phyloP scores from a whole-genome alignment of 2,329 filamentous ascomycete species.

The Ramularia endophylla region DNA sequence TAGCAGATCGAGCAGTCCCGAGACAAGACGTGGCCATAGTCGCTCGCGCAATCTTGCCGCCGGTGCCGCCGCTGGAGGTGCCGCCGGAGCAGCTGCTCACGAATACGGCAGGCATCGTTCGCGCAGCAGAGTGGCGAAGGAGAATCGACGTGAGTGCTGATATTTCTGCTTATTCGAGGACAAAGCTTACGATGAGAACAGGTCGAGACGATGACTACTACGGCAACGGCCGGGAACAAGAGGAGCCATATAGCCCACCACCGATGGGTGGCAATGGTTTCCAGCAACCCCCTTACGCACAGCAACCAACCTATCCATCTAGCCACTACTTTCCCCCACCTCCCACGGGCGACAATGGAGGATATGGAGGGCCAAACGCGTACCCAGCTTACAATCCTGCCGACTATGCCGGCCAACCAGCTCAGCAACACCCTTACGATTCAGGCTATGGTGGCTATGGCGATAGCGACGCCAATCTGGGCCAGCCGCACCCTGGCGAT shows the following conservation, averaged over 20 bases:
- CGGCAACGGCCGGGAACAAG: slow-evolving; percentile 14
- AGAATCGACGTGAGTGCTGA: slow-evolving; percentile 13
- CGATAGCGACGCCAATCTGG: slow-evolving; percentile 24
- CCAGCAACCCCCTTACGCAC: slow-evolving; percentile 11
- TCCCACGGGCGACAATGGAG: slow-evolving; percentile 28
- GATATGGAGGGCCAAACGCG: slow-evolving; percentile 28
- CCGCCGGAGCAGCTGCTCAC: slow-evolving; percentile 50
- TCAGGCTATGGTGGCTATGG: slow-evolving; percentile 28
- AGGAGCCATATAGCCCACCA: slow-evolving; percentile 30
- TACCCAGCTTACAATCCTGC: slow-evolving; percentile 40
- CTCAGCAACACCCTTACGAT: slow-evolving; percentile 24
- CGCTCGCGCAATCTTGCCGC: slow-evolving; percentile 47
- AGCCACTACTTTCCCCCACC: slow-evolving; percentile 47
- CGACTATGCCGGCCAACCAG: slow-evolving; percentile 35
- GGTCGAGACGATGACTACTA: slow-evolving; percentile 17
- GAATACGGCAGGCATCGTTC: slow-evolving; percentile 53
- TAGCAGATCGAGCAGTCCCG: slow-evolving; percentile 36
- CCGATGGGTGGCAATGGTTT: slow-evolving; percentile 30
- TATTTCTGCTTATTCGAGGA: not conserved
- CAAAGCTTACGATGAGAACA: slow-evolving; percentile 1
- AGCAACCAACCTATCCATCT: slow-evolving; percentile 35
- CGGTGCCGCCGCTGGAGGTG: slow-evolving; percentile 53
- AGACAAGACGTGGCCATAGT: slow-evolving; percentile 31
- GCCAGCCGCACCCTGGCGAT: slow-evolving; percentile 27
- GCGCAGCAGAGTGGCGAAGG: slow-evolving; percentile 46